Evolutionary conservation across 2,329 filamentous ascomycete genomes (phyloP).

Genomic region (Lasiodiplodia gonubiensis): DNA sequence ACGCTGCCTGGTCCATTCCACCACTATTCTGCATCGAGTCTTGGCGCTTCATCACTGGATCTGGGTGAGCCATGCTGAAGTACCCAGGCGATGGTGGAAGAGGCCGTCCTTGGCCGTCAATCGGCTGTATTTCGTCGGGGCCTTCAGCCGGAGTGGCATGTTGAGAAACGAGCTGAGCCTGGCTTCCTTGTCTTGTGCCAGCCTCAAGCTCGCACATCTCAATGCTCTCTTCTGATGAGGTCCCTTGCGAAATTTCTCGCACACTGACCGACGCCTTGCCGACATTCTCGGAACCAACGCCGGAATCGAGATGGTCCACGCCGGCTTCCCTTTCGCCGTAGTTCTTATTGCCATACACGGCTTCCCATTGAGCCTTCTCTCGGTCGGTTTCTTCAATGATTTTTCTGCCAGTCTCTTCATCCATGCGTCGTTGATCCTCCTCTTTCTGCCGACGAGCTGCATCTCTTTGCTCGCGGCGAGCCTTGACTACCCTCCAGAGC

Average conservation of each 20-base stretch:
- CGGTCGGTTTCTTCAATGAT: slow-evolving; percentile 67
- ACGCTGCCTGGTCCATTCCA: background rate
- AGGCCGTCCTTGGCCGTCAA: slow-evolving; percentile 41
- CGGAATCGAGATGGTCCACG: slow-evolving; percentile 56
- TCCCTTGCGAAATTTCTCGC: slow-evolving; percentile 39
- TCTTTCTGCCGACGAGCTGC: slow-evolving; percentile 56
- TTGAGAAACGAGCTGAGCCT: slow-evolving; percentile 48
- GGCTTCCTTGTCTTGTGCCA: slow-evolving; percentile 37
- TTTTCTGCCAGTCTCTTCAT: slow-evolving; percentile 72
- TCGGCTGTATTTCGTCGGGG: slow-evolving; percentile 47
- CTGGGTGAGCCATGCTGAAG: background rate
- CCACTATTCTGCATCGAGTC: slow-evolving; percentile 5
- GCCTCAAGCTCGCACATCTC: slow-evolving; percentile 61
- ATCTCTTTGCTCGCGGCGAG: slow-evolving; percentile 55
- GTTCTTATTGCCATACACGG: slow-evolving; percentile 69
- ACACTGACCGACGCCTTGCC: slow-evolving; percentile 44
- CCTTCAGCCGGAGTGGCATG: background rate
- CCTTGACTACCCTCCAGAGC: slow-evolving; percentile 79
- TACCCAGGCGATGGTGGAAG: slow-evolving; percentile 26
- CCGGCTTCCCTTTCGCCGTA: slow-evolving; percentile 38
- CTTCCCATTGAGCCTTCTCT: slow-evolving; percentile 76
- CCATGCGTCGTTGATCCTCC: slow-evolving; percentile 67
- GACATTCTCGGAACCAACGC: slow-evolving; percentile 49
- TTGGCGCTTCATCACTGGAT: slow-evolving; percentile 9
- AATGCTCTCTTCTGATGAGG: slow-evolving; percentile 54